Percentiles rank a stretch among this genome's conserved stretches.
phyloP scores from a whole-genome alignment of 306 rosid species.

The Cicer cuneatum region DNA sequence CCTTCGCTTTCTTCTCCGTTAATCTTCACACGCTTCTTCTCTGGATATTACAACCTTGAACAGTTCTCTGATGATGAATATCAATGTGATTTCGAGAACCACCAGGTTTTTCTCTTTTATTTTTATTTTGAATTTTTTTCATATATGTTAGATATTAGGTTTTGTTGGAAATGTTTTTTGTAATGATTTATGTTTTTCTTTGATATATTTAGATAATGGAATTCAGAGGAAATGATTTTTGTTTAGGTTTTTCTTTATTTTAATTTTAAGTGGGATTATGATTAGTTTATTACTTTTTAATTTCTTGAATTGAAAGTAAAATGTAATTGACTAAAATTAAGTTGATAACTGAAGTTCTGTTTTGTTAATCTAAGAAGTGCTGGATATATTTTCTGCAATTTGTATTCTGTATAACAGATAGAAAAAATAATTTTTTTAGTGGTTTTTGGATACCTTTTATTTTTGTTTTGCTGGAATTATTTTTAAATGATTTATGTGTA shows the following conservation, averaged over 20 bases:
- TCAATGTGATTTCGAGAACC: constrained; percentile 70
- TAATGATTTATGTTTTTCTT: neutral
- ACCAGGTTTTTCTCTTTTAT: constrained; percentile 49
- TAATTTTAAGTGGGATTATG: neutral
- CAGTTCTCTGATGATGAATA: constrained; percentile 96
- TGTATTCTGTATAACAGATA: neutral
- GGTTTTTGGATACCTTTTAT: neutral
- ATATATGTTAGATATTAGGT: neutral
- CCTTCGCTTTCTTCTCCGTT: constrained; percentile 47
- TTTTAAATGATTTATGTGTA: neutral
- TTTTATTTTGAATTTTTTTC: neutral
- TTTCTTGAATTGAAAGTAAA: neutral
- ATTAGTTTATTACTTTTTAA: no score
- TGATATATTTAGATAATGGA: constrained; percentile 1
- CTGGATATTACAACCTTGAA: constrained; percentile 65
- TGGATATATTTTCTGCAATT: constrained; percentile 4
- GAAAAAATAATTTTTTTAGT: neutral
- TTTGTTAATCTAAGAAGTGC: neutral
- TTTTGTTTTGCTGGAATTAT: neutral
- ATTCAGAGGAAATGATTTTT: constrained; percentile 25
- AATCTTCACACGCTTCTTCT: constrained; percentile 52
- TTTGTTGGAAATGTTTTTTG: constrained; percentile 8
- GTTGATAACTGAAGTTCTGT: neutral
- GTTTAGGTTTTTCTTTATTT: neutral
- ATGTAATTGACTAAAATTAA: constrained; percentile 3